These are phyloP conservation scores for Mucor racemosus DNA, from an alignment of 371 early-diverging fungal species.

Conservation along the genomic window DNA sequence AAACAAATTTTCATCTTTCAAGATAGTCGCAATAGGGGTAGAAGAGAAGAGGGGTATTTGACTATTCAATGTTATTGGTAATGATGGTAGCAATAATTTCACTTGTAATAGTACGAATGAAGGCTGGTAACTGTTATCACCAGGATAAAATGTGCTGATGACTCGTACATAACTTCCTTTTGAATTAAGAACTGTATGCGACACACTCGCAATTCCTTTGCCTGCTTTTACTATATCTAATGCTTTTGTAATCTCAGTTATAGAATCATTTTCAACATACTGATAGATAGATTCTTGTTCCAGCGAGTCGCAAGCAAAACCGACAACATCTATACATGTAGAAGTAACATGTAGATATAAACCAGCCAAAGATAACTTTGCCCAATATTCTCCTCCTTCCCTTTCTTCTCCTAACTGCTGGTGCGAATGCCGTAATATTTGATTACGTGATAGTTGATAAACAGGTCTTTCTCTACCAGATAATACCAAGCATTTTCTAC, in stretches of 20 bases:
- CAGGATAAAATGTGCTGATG: conserved; percentile 46
- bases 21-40: too few relatives aligned
- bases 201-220: conserved; percentile 23
- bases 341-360: conserved; percentile 51
- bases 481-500: conserved; percentile 61
- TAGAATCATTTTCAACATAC: conserved; percentile 45
- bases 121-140: conserved; percentile 29
- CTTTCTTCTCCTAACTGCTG: neutral
- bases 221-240: conserved; percentile 40
- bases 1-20: conserved; percentile 33
- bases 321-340: conserved; percentile 37
- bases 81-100: neutral
- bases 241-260: conserved; percentile 44
- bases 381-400: conserved; percentile 53
- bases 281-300: conserved; percentile 57
- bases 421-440: conserved; percentile 9
- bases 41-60: neutral
- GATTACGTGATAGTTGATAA: conserved; percentile 24
- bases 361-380: conserved; percentile 59
- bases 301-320: conserved; percentile 40
- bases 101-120: conserved; percentile 43
- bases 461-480: conserved; percentile 52
- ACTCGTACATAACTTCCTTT: conserved; percentile 47
- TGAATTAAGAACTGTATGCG: conserved; percentile 40
- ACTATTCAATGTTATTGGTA: neutral